Base-by-base conservation (phyloP, 495 filamentous ascomycete genomes). In the Collariella sp. region DNA sequence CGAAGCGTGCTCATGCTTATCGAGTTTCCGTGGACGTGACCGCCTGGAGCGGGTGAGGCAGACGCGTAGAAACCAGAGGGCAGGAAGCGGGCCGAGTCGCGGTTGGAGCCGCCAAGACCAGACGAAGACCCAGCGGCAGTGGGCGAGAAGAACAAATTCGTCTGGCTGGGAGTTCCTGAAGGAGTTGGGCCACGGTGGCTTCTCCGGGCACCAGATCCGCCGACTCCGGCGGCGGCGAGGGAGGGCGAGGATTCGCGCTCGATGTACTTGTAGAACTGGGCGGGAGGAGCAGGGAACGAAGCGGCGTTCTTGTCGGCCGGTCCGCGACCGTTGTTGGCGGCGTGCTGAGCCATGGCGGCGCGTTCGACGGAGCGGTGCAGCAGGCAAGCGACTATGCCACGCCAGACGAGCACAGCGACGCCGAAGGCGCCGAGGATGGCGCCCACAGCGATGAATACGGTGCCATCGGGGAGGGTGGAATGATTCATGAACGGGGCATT, bases 401-500 rank as follows among this genome's bases (percentile, higher is more conserved):
- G 87, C 93, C 93, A 98, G 49, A 83, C 78, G 2, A 97, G 77
- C 16, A 98, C 78, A 20, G 83, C 79, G 11, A 88, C 70, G 4
- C 82, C 89, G 53, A 96, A 81, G 53, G 90, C 82, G 26, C 86
- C 94, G 4, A 98, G 79, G 29, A 84, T 84, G 18, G 89, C 88
- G 42, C 94, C 93, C 18, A 96, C 94, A 38, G 79, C 83, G 64
- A 98, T 98, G 74, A 98, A 98, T 31, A 98, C 84, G 22, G 93
- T 96, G 16, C 93, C 93, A 70, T 97, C 89, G 0, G 93, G 93
- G 7, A 90, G 78, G 41, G 76, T 85, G n/a, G 89, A 91, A 64
- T 85, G 84, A 62, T 94, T 88, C 90, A 98, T 96, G 66, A 88
- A 98, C 24, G 94, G 93, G 20, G 93, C 93, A 67, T 84, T 79